These are phyloP conservation scores for Pleurotus platypus DNA, from an alignment of 768 basidiomycete genomes.

Conservation along the genomic window DNA sequence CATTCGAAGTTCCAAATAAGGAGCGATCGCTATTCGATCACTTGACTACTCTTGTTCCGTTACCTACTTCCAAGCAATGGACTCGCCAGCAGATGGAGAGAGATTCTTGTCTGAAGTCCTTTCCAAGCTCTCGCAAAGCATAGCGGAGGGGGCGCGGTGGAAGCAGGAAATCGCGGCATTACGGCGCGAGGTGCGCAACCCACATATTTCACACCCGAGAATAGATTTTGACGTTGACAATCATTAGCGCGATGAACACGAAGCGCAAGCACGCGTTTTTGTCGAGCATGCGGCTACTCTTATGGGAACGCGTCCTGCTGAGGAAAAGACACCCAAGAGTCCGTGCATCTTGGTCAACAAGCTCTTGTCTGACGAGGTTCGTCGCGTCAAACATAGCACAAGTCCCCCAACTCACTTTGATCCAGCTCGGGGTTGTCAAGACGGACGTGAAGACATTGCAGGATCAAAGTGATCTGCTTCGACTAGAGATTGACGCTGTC, in stretches of 20 bases:
- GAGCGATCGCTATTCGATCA: conserved; percentile 1
- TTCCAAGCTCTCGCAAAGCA: not conserved
- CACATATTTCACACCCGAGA: too few relatives aligned
- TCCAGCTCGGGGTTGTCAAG: not conserved
- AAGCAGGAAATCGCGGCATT: not conserved
- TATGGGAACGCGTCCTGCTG: not conserved
- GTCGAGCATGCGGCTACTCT: not conserved
- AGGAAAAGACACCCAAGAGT: not conserved
- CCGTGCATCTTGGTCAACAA: not conserved
- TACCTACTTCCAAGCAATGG: not conserved
- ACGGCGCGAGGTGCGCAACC: not conserved
- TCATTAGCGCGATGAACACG: conserved; percentile 5
- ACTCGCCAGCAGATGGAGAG: not conserved
- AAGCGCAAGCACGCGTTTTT: not conserved
- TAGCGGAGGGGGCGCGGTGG: not conserved
- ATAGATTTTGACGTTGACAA: not conserved
- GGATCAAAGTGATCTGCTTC: too few relatives aligned
- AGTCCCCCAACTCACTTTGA: not conserved
- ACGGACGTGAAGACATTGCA: too few relatives aligned
- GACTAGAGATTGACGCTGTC: too few relatives aligned
- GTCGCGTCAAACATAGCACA: not conserved
- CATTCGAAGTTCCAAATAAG: not conserved
- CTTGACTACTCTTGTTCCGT: not conserved
- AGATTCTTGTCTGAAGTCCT: conserved; percentile 2
- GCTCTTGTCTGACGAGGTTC: conserved; percentile 1